Evolutionary conservation across 768 basidiomycete genomes (phyloP).

Genomic region (Lactarius deliciosus): DNA sequence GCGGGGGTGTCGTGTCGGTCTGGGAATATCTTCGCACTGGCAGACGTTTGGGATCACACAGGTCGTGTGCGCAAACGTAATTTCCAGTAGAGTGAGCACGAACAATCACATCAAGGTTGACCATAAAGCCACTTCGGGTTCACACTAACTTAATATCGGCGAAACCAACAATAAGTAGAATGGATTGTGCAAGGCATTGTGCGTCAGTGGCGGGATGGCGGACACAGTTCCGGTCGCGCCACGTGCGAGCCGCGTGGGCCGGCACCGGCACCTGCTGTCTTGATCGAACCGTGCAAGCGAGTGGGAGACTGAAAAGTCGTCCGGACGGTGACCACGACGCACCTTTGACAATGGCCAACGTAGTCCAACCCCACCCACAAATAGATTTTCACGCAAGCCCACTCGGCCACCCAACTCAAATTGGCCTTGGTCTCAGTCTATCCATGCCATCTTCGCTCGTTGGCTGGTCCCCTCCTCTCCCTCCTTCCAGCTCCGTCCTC

Average conservation of each 20-base stretch:
- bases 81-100: no score
- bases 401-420: constrained; percentile 59
- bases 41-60: no score
- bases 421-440: constrained; percentile 75
- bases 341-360: constrained; percentile 62
- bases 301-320: constrained; percentile 16
- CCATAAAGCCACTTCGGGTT: no score
- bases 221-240: neutral
- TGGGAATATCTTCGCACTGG: no score
- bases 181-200: neutral
- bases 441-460: constrained; percentile 45
- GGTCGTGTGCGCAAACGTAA: no score
- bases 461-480: constrained; percentile 44
- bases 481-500: constrained; percentile 50
- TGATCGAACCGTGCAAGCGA: constrained; percentile 8
- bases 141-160: no score
- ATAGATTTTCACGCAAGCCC: constrained; percentile 62
- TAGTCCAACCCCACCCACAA: constrained; percentile 52
- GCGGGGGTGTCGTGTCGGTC: no score
- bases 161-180: neutral
- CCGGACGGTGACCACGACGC: constrained; percentile 24
- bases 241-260: constrained; percentile 17
- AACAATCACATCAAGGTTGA: no score
- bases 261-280: neutral
- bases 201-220: neutral